A percentile compares a stretch with the other conserved stretches of the same genome.
Conservation (phyloP, 495 filamentous ascomycete genomes). For the Evernia prunastri region DNA sequence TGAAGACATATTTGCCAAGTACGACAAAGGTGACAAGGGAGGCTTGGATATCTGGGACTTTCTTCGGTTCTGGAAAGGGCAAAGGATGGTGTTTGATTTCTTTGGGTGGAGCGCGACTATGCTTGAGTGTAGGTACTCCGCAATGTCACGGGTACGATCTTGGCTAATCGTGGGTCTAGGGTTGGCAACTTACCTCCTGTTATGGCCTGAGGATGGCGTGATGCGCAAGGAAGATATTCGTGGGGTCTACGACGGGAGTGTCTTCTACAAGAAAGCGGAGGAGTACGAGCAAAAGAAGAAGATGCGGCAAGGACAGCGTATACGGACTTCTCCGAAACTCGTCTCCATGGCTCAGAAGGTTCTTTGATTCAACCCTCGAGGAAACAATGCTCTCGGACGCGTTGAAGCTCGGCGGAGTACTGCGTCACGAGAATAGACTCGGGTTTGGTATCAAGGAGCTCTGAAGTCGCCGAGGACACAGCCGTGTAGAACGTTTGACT, state of each 20-base stretch:
- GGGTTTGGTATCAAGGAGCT: neutral
- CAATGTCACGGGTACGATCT: neutral
- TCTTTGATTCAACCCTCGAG: neutral
- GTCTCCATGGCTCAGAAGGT: neutral
- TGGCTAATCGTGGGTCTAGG: constrained; percentile 9
- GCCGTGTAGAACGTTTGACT: too few species aligned
- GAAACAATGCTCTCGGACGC: neutral
- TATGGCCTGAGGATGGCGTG: constrained; percentile 38
- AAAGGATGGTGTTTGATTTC: constrained; percentile 40
- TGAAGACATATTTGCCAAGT: constrained; percentile 55
- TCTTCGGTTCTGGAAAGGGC: constrained; percentile 35
- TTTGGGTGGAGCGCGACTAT: constrained; percentile 37
- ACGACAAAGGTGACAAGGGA: constrained; percentile 35
- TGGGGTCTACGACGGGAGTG: constrained; percentile 39
- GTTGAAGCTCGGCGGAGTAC: neutral
- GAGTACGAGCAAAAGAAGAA: neutral
- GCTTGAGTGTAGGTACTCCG: constrained; percentile 20
- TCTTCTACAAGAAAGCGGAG: constrained; percentile 15
- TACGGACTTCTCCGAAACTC: neutral
- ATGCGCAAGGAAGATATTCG: constrained; percentile 44
- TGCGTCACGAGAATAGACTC: neutral
- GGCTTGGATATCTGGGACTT: constrained; percentile 30
- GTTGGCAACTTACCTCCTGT: constrained; percentile 41
- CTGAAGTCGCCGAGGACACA: too few species aligned
- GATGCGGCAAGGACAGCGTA: neutral